Conservation (phyloP, 179 eudicot genomes). For the Corrigiola litoralis region DNA sequence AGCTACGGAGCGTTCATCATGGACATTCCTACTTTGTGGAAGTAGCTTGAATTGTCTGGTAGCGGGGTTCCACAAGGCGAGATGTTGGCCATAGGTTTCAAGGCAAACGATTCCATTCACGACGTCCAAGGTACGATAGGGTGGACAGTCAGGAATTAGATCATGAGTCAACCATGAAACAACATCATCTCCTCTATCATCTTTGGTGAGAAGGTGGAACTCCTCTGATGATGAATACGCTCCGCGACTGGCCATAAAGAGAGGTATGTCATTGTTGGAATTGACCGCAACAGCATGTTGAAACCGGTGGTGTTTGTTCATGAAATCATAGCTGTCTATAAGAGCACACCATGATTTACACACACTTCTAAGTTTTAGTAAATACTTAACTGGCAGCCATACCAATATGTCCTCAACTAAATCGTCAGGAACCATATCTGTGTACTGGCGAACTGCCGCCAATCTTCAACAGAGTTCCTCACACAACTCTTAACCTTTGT, state of each 20-base stretch:
- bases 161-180: background rate
- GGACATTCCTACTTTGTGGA: no score
- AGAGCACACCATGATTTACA: conserved; percentile 11
- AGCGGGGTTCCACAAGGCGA: conserved; percentile 5
- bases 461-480: no score
- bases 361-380: conserved; percentile 7
- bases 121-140: background rate
- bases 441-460: no score
- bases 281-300: background rate
- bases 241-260: no score
- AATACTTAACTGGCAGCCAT: no score
- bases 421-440: no score
- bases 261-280: background rate
- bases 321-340: background rate
- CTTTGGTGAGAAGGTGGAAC: background rate
- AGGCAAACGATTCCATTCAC: conserved; percentile 1
- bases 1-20: no score
- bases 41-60: background rate
- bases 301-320: background rate
- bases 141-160: background rate
- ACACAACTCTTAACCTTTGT: no score
- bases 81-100: background rate
- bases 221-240: background rate
- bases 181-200: background rate
- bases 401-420: no score